phyloP scores from a whole-genome alignment of 2,329 filamentous ascomycete genomes.

The Penicillium concentricum region DNA sequence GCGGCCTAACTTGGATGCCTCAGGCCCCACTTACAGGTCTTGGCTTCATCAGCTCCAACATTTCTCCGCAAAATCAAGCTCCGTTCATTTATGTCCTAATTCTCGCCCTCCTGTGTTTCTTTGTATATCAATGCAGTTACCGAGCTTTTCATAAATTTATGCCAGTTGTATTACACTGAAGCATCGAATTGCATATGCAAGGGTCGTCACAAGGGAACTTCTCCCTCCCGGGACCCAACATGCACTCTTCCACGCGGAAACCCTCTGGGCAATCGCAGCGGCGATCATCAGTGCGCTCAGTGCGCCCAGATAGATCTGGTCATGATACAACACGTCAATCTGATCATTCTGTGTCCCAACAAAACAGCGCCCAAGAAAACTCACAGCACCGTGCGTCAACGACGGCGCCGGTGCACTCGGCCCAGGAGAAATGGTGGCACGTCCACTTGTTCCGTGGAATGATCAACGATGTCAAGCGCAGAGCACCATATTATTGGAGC shows the following conservation, averaged over 20 bases:
- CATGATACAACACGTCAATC: constrained; percentile 11
- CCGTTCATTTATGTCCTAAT: not conserved
- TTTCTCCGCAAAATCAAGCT: constrained; percentile 15
- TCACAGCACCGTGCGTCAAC: constrained; percentile 10
- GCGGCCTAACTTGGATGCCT: constrained; percentile 2
- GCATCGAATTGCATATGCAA: constrained; percentile 9
- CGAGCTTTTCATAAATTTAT: not conserved
- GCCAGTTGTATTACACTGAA: not conserved
- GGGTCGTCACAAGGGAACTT: constrained; percentile 20
- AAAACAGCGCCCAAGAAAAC: constrained; percentile 5
- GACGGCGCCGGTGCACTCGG: constrained; percentile 14
- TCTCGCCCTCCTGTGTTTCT: not conserved
- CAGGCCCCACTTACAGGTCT: constrained; percentile 12
- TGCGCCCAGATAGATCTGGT: constrained; percentile 16
- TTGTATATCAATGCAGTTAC: not conserved
- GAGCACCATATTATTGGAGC: constrained; percentile 74
- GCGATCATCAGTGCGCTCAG: constrained; percentile 21
- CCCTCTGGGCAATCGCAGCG: constrained; percentile 27
- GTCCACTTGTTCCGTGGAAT: constrained; percentile 76
- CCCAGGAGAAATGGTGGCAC: constrained; percentile 64
- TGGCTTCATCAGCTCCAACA: constrained; percentile 12
- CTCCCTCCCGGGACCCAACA: constrained; percentile 26
- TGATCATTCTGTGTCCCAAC: constrained; percentile 6
- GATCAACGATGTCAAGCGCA: constrained; percentile 70
- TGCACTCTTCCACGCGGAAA: constrained; percentile 30